A percentile compares a stretch with the other conserved stretches of the same genome.
Evolutionary conservation across 2,329 filamentous ascomycete genomes (phyloP).

Genomic region (Alternaria consortialis): DNA sequence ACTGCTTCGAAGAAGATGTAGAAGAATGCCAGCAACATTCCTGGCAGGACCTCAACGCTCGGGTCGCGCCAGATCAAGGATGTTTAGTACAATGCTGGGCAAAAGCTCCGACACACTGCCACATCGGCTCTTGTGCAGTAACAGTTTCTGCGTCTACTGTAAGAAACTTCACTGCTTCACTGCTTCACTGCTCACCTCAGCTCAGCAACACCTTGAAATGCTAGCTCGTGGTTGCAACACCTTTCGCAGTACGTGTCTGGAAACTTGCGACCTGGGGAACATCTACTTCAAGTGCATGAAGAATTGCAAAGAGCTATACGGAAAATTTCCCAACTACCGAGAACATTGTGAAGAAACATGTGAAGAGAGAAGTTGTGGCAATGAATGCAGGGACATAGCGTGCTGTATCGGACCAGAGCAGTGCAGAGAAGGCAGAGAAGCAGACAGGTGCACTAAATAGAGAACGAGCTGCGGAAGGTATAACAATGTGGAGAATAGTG

Average conservation of each 20-base stretch:
- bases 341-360: background rate
- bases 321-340: background rate
- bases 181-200: no score
- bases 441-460: background rate
- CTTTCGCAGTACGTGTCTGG: background rate
- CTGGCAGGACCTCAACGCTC: background rate
- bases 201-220: no score
- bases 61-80: background rate
- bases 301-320: background rate
- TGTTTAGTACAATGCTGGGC: background rate
- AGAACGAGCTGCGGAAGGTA: background rate
- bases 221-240: background rate
- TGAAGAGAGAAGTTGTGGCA: background rate
- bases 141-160: background rate
- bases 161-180: background rate
- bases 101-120: background rate
- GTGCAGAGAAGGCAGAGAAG: background rate
- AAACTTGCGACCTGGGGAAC: background rate
- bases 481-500: background rate
- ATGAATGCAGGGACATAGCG: background rate
- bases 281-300: background rate
- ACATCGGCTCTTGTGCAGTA: background rate
- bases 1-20: background rate
- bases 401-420: slow-evolving; percentile 1
- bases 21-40: background rate